Evolutionary conservation across 345 rosid genomes (phyloP), one percentile per base, ranked within the genome.

Genomic region (Euphorbia lathyris): DNA sequence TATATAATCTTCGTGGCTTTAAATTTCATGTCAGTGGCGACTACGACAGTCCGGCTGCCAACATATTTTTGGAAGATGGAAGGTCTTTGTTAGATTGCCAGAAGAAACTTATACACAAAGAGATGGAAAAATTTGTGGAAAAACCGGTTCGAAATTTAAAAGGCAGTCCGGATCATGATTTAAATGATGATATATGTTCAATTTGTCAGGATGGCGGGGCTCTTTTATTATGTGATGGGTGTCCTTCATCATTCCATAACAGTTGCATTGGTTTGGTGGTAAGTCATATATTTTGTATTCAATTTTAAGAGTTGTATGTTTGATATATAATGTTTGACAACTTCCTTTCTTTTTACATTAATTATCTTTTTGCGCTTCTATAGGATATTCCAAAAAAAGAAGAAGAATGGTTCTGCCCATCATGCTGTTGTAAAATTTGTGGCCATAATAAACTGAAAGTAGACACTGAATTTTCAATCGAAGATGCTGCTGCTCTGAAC

Each of bases 341-440:
- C 11, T 19, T 22, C n/a, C n/a, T n/a, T 40, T 25, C 9, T 14
- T 5, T 1, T 19, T 50, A 22, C 25, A 52, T 6, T 47, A 64
- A 36, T 51, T 3, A 13, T 40, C 26, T 5, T 66, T 66, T 72
- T 48, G 47, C 23, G 25, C 47, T 67, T 58, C 36, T 22, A 13
- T 59, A 77, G 97, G 85, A 76, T 69, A 64, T 91, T 78, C 97
- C 96, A 3, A 90, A n/a, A n/a, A n/a, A 84, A 38, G 97, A 95
- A 72, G 90, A n/a, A n/a, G n/a, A 88, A 69, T 94, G 95, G 96
- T 94, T 87, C 76, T 91, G 97, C 71, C 84, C 92, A 52, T 86
- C 93, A 57, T 94, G 98, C 65, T 81, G 95, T 73, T 91, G 97
- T 76, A 67, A 75, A 63, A 76, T 82, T 42, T 91, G 96, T 78